These are phyloP conservation scores for Russula olivacea DNA, from an alignment of 768 basidiomycete species.

Conservation along the genomic window DNA sequence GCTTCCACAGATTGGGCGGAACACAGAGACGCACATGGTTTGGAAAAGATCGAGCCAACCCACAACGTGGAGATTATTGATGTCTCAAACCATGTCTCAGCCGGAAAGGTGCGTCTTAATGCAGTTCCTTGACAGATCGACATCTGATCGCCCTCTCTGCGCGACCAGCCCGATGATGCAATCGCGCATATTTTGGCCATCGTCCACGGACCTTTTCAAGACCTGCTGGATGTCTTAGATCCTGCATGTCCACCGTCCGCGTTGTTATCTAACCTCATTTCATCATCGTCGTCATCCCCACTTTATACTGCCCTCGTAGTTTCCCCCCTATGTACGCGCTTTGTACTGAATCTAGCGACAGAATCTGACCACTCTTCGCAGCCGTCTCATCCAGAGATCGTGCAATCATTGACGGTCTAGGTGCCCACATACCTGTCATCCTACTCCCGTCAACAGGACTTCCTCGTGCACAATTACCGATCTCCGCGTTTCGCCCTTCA, in stretches of 20 bases:
- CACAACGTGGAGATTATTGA: conserved; percentile 60
- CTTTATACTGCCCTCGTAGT: conserved; percentile 57
- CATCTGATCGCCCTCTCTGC: background rate
- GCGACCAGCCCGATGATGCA: conserved; percentile 23
- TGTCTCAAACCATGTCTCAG: conserved; percentile 41
- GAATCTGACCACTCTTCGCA: background rate
- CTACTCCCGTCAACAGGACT: conserved; percentile 36
- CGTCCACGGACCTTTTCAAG: conserved; percentile 53
- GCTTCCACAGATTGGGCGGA: conserved; percentile 73
- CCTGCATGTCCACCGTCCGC: conserved; percentile 48
- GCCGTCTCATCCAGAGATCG: conserved; percentile 28
- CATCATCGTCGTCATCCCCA: conserved; percentile 52
- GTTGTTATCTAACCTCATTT: conserved; percentile 46
- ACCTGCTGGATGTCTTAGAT: conserved; percentile 48
- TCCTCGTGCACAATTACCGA: conserved; percentile 17
- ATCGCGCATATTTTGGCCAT: conserved; percentile 35
- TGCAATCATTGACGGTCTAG: conserved; percentile 39
- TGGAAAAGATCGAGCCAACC: conserved; percentile 59
- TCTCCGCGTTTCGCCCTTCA: conserved; percentile 54
- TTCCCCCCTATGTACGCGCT: conserved; percentile 36
- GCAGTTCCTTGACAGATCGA: background rate
- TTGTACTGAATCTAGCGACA: background rate
- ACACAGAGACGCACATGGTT: conserved; percentile 55
- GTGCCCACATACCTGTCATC: conserved; percentile 52
- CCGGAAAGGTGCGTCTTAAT: conserved; percentile 40